Percentiles rank a stretch among this genome's conserved stretches.
These are phyloP conservation scores for Podaxis sp. DNA, from an alignment of 768 basidiomycete genomes.

Conservation along the genomic window DNA sequence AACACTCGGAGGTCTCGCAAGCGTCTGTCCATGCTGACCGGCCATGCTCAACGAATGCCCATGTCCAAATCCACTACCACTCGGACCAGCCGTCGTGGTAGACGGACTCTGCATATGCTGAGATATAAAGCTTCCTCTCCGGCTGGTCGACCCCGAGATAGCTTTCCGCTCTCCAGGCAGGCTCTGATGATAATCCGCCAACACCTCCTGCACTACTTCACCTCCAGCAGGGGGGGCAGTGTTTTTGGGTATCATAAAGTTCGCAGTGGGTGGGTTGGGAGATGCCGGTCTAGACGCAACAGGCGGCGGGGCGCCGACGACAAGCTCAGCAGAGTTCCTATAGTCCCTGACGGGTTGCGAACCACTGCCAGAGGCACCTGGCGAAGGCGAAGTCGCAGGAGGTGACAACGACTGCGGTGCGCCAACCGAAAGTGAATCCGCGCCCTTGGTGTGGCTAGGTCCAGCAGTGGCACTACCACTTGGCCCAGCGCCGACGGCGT, in stretches of 20 bases:
- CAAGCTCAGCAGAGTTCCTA: conserved; percentile 67
- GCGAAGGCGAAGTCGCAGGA: conserved; percentile 30
- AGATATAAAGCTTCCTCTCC: conserved; percentile 34
- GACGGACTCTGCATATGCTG: conserved; percentile 23
- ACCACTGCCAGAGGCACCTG: conserved; percentile 13
- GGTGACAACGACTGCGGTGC: conserved; percentile 35
- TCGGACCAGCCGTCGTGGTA: neutral
- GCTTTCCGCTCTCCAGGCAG: conserved; percentile 82
- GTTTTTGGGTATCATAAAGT: conserved; percentile 69
- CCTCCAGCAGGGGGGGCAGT: conserved; percentile 38
- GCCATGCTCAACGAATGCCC: conserved; percentile 22
- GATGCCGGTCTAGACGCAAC: conserved; percentile 66
- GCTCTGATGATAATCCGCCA: conserved; percentile 76
- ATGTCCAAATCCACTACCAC: neutral
- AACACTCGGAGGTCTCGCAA: conserved; percentile 53
- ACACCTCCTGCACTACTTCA: conserved; percentile 69
- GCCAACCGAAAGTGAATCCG: conserved; percentile 16
- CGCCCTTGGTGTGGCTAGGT: conserved; percentile 20
- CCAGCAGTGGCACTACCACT: conserved; percentile 10
- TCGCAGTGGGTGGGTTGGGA: conserved; percentile 71
- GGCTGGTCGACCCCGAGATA: conserved; percentile 53
- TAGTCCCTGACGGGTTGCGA: conserved; percentile 51
- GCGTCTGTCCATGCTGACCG: conserved; percentile 37
- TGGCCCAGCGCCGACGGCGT: neutral
- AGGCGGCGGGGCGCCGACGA: conserved; percentile 74